These are phyloP conservation scores for Nannochloropsis salina DNA, from an alignment of 108 stramenopile genomes.

Conservation along the genomic window DNA sequence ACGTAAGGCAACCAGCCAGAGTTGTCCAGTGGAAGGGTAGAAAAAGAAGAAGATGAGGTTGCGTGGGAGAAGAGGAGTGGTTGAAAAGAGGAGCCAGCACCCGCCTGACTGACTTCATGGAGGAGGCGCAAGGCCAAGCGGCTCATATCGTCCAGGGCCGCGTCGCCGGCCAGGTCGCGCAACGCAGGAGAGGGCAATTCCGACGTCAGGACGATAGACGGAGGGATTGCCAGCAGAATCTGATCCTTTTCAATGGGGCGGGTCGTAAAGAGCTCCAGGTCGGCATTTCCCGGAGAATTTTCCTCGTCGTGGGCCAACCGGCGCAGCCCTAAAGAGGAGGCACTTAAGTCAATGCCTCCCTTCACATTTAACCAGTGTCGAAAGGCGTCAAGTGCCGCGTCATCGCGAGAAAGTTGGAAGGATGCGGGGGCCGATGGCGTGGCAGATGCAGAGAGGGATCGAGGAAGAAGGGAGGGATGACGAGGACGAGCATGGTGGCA, in stretches of 20 bases:
- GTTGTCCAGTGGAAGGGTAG: not conserved
- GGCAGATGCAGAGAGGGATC: not conserved
- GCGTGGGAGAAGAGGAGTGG: too few species aligned
- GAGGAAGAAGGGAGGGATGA: not conserved
- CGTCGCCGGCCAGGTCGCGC: not conserved
- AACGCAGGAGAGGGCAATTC: not conserved
- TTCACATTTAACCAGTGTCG: not conserved
- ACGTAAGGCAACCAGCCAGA: not conserved
- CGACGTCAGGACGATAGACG: not conserved
- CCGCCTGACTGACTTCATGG: not conserved
- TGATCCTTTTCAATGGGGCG: not conserved
- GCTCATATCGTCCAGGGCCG: not conserved
- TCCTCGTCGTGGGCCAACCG: not conserved
- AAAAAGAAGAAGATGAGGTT: not conserved
- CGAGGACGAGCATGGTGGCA: not conserved
- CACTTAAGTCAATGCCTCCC: not conserved
- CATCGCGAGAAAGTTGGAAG: slow-evolving; percentile 3
- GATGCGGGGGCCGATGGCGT: not conserved
- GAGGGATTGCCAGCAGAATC: not conserved
- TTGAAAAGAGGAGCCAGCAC: not conserved
- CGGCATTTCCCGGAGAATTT: not conserved
- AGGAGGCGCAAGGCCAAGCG: not conserved
- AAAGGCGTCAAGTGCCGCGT: not conserved
- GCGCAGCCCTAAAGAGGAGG: not conserved
- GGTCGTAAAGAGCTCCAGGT: not conserved